phyloP scores from a whole-genome alignment of 257 asterid species.

The Sherardia arvensis region DNA sequence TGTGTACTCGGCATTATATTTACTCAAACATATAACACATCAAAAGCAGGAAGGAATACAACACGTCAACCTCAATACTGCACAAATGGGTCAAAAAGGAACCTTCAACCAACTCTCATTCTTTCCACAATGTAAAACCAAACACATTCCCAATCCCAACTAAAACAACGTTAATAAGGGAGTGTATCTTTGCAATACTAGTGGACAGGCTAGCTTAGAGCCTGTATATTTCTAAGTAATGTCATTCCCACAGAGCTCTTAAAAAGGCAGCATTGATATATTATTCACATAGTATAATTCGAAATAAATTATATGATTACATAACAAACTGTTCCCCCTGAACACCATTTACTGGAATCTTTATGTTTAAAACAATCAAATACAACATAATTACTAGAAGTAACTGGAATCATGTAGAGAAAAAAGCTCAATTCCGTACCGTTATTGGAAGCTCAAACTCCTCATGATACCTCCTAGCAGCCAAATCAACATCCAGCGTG shows the following conservation, averaged over 20 bases:
- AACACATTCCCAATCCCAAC: not conserved
- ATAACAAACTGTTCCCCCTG: not conserved
- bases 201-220: not conserved
- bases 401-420: not conserved
- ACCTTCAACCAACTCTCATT: not conserved
- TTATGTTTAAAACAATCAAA: not conserved
- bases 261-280: too few relatives aligned
- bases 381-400: not conserved
- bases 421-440: conserved; percentile 31
- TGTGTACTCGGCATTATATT: not conserved
- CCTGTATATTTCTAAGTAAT: not conserved
- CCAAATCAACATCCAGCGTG: conserved; percentile 69
- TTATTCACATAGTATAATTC: not conserved
- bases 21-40: not conserved
- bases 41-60: not conserved
- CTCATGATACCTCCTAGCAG: conserved; percentile 39
- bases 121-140: not conserved
- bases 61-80: not conserved
- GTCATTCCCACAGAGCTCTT: not conserved
- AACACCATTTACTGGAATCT: not conserved
- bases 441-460: conserved; percentile 56
- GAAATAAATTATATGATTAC: not conserved
- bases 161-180: not conserved
- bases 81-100: not conserved
- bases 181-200: not conserved